Percentiles rank a stretch among this genome's conserved stretches.
These are phyloP conservation scores for Ceratobasidium sp. DNA, from an alignment of 1,284 basidiomycete species.

Conservation along the genomic window DNA sequence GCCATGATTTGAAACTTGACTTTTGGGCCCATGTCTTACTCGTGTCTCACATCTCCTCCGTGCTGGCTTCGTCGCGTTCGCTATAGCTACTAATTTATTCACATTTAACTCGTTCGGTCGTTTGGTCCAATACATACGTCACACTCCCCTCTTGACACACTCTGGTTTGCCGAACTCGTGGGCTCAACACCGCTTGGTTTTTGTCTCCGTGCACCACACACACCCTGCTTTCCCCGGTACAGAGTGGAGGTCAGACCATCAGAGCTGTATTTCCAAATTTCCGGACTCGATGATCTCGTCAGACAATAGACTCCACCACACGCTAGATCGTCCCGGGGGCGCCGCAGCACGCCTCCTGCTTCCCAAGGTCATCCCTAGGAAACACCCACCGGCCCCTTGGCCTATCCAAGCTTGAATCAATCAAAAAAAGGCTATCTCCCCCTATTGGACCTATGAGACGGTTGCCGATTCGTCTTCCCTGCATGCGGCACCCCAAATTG, in stretches of 20 bases:
- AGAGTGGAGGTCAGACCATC: too few species aligned
- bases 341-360: not conserved
- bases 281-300: not conserved
- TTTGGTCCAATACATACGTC: too few species aligned
- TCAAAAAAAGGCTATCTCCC: conserved; percentile 11
- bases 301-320: conserved; percentile 27
- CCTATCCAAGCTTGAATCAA: not conserved
- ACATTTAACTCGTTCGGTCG: not conserved
- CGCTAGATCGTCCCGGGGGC: not conserved
- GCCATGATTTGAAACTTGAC: not conserved
- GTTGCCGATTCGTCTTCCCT: not conserved
- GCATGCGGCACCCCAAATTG: not conserved
- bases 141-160: too few species aligned
- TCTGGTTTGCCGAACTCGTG: too few species aligned
- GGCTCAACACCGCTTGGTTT: not conserved
- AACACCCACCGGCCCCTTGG: not conserved
- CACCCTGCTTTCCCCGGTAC: not conserved
- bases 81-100: not conserved
- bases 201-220: too few species aligned
- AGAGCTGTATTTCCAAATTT: not conserved
- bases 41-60: conserved; percentile 3
- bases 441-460: not conserved
- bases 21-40: not conserved
- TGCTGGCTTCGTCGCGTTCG: not conserved
- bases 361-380: conserved; percentile 12